Evolutionary conservation across 331 rosid species (phyloP).

Genomic region (Spiraea crenata): DNA sequence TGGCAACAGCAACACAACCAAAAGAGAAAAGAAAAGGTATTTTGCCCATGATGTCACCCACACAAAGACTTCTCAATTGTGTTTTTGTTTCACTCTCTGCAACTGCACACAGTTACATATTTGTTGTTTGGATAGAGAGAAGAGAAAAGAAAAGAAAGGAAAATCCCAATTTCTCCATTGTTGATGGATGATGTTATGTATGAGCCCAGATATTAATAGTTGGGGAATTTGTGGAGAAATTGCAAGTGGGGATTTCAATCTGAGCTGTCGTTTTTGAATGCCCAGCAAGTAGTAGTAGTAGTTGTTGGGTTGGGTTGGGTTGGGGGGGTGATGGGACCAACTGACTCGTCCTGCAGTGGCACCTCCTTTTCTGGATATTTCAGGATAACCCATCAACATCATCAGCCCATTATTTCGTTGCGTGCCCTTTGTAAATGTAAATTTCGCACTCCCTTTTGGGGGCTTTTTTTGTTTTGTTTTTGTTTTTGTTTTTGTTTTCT

Average conservation of each 20-base stretch:
- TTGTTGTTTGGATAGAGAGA: constrained; percentile 23
- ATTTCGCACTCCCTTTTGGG: constrained; percentile 24
- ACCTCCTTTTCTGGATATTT: constrained; percentile 42
- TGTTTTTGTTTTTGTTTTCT: constrained; percentile 12
- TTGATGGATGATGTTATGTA: constrained; percentile 28
- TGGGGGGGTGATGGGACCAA: constrained; percentile 52
- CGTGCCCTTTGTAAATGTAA: constrained; percentile 39
- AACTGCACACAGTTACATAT: constrained; percentile 21
- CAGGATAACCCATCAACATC: constrained; percentile 71
- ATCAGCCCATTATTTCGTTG: constrained; percentile 35
- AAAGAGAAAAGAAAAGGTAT: constrained; percentile 34
- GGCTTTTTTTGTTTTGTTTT: constrained; percentile 22
- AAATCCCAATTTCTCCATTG: constrained; percentile 2
- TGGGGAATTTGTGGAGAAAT: constrained; percentile 16
- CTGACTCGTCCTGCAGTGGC: constrained; percentile 30
- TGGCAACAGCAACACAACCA: constrained; percentile 2
- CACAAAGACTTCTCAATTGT: neutral
- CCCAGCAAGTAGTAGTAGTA: neutral
- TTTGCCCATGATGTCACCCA: too few species aligned
- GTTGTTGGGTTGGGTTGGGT: neutral
- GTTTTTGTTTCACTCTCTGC: constrained; percentile 19
- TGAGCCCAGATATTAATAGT: constrained; percentile 58
- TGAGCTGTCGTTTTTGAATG: constrained; percentile 7
- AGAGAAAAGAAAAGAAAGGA: constrained; percentile 17
- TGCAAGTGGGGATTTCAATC: constrained; percentile 72